Base-by-base conservation (phyloP, 2,329 filamentous ascomycete genomes). In the Fonsecaea pedrosoi region DNA sequence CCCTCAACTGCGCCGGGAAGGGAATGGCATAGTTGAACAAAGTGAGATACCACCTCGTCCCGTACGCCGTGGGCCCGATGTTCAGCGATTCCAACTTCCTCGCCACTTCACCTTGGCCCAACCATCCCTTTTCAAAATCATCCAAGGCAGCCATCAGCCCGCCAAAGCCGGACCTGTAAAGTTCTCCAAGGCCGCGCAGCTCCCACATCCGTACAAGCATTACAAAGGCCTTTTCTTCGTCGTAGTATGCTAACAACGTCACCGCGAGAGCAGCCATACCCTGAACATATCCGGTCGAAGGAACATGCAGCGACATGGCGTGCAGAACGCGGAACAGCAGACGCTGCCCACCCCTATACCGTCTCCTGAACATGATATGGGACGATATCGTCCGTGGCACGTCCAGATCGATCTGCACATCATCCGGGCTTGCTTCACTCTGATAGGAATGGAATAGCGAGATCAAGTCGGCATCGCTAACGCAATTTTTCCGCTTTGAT, bases 141-240 rank as follows among this genome's bases (percentile, higher is more conserved):
- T 87, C 85, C 70, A 99, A 82, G 10, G 93, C 92, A 60, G 89
- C 87, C 88, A 98, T 94, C 60, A 99, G 82, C 13, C 94, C 94
- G 48, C 86, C 86, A 77, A 98, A 98, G 0, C 92, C 94, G 9
- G 89, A 87, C 69, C 88, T 86, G 76, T 98, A 99, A 1, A 99
- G 85, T 54, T 89, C 86, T 73, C 94, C 92, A 12, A 99, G 83
- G 1, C 95, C 94, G 66, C 95, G 89, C 66, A 96, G 84, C 75
- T 92, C 88, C 92, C 94, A 99, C 75, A 99, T 84, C 30, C 95
- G 88, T n/a, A 96, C 94, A 62, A 98, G 82, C 95, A 99, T 98
- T 56, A 98, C 88, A 74, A 99, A 99, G 5, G 92, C 89, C 73
- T 89, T 89, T 78, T 97, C 95, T 78, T 99, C 95, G 71, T 98